Evolutionary conservation across 768 basidiomycete genomes (phyloP).

Genomic region (Suillus discolor): DNA sequence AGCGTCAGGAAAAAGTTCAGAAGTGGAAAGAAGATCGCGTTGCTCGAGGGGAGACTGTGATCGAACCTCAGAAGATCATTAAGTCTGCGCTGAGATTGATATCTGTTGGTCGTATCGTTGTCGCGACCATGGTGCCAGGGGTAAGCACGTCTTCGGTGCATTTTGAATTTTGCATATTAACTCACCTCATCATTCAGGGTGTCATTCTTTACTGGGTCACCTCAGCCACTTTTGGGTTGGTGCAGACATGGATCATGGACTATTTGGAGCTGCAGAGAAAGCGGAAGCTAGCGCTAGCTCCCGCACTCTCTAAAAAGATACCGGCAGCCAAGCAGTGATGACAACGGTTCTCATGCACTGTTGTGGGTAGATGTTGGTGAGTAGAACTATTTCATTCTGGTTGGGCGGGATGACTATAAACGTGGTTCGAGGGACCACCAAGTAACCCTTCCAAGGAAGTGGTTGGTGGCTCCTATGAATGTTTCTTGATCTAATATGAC

Average conservation of each 20-base stretch:
- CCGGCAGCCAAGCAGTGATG: background rate
- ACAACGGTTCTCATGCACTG: constrained; percentile 1
- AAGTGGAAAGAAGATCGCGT: constrained; percentile 47
- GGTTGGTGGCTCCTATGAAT: constrained; percentile 56
- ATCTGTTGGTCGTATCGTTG: constrained; percentile 66
- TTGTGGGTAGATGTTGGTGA: constrained; percentile 11
- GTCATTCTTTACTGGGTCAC: constrained; percentile 77
- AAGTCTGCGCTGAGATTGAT: constrained; percentile 57
- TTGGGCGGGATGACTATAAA: constrained; percentile 64
- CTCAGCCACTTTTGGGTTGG: constrained; percentile 71
- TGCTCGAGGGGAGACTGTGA: constrained; percentile 45
- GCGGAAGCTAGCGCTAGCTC: constrained; percentile 22
- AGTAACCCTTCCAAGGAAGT: constrained; percentile 27
- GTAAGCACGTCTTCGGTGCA: constrained; percentile 39
- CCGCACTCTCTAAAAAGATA: background rate
- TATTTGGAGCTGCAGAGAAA: constrained; percentile 55
- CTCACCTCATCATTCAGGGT: constrained; percentile 38
- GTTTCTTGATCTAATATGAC: constrained; percentile 95
- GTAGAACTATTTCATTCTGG: background rate
- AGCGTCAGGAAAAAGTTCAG: constrained; percentile 50
- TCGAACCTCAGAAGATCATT: constrained; percentile 51
- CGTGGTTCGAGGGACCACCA: constrained; percentile 74
- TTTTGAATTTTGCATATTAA: background rate
- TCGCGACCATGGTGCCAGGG: constrained; percentile 72
- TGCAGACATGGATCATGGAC: constrained; percentile 76